phyloP scores from a whole-genome alignment of 108 stramenopile species.

The Bacterosira constricta region DNA sequence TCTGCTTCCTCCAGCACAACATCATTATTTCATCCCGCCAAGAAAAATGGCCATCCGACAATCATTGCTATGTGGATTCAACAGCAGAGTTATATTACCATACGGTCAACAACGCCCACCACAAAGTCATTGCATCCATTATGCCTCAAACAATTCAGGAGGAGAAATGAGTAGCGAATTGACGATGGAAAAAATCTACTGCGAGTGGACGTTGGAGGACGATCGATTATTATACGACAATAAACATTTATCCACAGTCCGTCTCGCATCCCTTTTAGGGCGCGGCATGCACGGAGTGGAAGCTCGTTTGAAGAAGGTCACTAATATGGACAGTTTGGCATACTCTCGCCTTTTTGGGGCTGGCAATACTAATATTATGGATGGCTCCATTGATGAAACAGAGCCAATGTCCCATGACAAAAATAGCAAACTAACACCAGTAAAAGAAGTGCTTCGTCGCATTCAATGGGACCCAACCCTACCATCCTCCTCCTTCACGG shows the following conservation, averaged over 20 bases:
- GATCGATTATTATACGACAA: slow-evolving; percentile 70
- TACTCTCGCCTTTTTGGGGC: slow-evolving; percentile 75
- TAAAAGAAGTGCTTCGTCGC: slow-evolving; percentile 73
- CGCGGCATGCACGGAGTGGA: slow-evolving; percentile 82
- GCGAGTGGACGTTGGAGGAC: slow-evolving; percentile 83
- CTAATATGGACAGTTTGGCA: slow-evolving; percentile 66
- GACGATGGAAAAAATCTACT: slow-evolving; percentile 76
- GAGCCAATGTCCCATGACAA: slow-evolving; percentile 9
- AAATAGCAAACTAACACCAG: slow-evolving; percentile 65
- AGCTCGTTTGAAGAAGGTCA: slow-evolving; percentile 65
- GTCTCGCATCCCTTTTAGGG: slow-evolving; percentile 75
- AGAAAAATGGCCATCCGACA: not conserved
- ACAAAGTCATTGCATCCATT: too few relatives aligned
- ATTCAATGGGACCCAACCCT: slow-evolving; percentile 75
- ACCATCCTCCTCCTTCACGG: slow-evolving; percentile 52
- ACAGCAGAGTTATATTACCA: too few relatives aligned
- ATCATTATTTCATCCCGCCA: not conserved
- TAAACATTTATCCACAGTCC: slow-evolving; percentile 47
- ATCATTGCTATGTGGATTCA: too few relatives aligned
- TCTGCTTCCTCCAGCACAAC: too few relatives aligned
- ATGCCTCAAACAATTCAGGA: too few relatives aligned
- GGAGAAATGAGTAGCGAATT: not conserved
- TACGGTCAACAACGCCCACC: too few relatives aligned
- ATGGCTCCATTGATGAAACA: not conserved
- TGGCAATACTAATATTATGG: not conserved